Conservation (phyloP, 345 rosid genomes). For the Camelina hispida region DNA sequence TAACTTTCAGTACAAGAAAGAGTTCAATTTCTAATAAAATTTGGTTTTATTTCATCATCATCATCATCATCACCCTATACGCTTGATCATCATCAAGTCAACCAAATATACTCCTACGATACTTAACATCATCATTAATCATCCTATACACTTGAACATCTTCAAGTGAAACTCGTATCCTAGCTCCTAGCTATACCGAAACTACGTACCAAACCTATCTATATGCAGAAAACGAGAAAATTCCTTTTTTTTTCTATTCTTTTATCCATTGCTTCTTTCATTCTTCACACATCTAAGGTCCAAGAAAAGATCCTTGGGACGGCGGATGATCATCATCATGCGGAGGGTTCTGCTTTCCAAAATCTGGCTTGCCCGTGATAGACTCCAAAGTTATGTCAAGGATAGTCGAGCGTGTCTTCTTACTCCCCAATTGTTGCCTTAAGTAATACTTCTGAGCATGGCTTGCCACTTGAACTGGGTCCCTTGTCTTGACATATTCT, state of each 20-base stretch:
- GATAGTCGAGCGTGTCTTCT: conserved; percentile 66
- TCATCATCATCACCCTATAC: too few species aligned
- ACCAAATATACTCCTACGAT: too few species aligned
- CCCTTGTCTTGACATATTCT: conserved; percentile 58
- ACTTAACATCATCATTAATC: neutral
- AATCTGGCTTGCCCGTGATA: neutral
- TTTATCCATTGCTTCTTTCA: neutral
- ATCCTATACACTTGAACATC: neutral
- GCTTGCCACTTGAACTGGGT: conserved; percentile 69
- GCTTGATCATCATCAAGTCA: too few species aligned
- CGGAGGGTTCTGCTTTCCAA: neutral
- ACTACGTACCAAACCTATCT: neutral
- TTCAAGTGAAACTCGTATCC: neutral
- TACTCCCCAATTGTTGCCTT: conserved; percentile 49
- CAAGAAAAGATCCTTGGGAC: neutral
- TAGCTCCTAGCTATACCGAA: neutral
- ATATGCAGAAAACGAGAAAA: neutral
- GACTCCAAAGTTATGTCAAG: conserved; percentile 57
- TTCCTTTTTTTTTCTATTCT: too few species aligned
- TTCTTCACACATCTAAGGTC: neutral
- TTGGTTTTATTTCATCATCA: too few species aligned
- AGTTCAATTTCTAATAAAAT: too few species aligned
- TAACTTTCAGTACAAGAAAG: too few species aligned
- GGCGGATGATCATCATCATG: neutral
- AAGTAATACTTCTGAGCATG: conserved; percentile 76